A percentile compares a stretch with the other conserved stretches of the same genome.
Evolutionary conservation across 2,329 filamentous ascomycete genomes (phyloP).

Genomic region (Claviceps cyperi): DNA sequence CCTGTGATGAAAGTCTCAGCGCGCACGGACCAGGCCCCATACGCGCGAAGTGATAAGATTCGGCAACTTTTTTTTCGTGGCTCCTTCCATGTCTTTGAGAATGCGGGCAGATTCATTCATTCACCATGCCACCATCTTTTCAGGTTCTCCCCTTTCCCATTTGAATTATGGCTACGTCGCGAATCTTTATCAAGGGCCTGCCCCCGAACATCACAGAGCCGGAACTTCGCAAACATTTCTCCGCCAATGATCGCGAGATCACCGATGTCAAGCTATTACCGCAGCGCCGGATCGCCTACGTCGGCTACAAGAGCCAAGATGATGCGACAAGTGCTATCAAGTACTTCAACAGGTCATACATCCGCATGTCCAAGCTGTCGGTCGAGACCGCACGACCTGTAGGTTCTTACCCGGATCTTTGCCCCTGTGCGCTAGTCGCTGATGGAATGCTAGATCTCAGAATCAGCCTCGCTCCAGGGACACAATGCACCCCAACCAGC

Average conservation of each 20-base stretch:
- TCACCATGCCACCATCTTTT: not conserved
- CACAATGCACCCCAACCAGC: constrained; percentile 14
- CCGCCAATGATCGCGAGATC: constrained; percentile 53
- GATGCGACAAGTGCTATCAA: constrained; percentile 73
- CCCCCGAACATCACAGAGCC: constrained; percentile 75
- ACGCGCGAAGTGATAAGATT: constrained; percentile 10
- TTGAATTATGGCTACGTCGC: constrained; percentile 43
- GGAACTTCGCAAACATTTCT: constrained; percentile 82
- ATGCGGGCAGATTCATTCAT: constrained; percentile 7
- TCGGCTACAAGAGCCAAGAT: constrained; percentile 76
- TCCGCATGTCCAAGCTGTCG: constrained; percentile 86
- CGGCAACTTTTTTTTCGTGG: constrained; percentile 17
- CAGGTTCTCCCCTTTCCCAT: not conserved
- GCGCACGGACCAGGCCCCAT: constrained; percentile 12
- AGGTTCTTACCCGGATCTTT: constrained; percentile 14
- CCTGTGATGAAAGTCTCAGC: too few relatives aligned
- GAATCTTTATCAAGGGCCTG: constrained; percentile 66
- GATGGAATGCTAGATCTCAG: constrained; percentile 30
- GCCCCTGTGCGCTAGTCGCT: constrained; percentile 11
- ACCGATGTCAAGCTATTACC: constrained; percentile 89
- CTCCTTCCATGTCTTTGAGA: not conserved
- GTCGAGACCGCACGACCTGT: constrained; percentile 82
- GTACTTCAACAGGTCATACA: constrained; percentile 91
- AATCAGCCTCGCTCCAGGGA: constrained; percentile 23
- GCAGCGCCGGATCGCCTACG: constrained; percentile 82